phyloP scores from a whole-genome alignment of 495 filamentous ascomycete genomes.

The Xylaria intraflava region DNA sequence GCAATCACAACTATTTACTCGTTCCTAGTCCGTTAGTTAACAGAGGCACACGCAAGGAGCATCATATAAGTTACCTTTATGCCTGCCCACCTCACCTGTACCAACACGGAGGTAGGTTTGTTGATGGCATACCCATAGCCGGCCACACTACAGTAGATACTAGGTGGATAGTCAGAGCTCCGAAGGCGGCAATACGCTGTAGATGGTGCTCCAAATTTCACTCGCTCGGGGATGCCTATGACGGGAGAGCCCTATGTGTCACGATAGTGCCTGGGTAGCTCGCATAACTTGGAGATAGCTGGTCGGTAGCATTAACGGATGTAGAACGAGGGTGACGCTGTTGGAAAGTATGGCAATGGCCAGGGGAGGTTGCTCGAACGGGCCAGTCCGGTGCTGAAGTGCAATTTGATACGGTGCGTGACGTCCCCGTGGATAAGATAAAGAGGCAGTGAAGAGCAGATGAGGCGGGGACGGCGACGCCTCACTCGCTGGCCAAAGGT shows the following conservation, averaged over 20 bases:
- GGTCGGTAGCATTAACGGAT: neutral
- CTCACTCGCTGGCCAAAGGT: constrained; percentile 24
- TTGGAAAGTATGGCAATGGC: neutral
- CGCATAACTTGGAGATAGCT: neutral
- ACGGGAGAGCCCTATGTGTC: too few species aligned
- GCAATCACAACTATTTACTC: too few species aligned
- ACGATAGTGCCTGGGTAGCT: neutral
- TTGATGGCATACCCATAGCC: too few species aligned
- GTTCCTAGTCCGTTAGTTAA: neutral
- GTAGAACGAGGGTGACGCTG: neutral
- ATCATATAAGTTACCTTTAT: too few species aligned
- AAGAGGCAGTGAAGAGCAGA: too few species aligned
- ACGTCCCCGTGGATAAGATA: neutral
- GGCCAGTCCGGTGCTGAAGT: constrained; percentile 1
- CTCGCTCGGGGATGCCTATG: neutral
- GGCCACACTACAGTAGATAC: too few species aligned
- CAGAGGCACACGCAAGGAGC: neutral
- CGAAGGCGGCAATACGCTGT: too few species aligned
- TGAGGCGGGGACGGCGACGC: constrained; percentile 10
- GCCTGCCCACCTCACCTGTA: too few species aligned
- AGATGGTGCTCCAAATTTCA: too few species aligned
- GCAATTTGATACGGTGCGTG: too few species aligned
- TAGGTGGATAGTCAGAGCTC: too few species aligned
- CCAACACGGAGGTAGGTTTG: too few species aligned
- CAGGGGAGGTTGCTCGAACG: neutral